Base-by-base conservation (phyloP, 495 filamentous ascomycete species). In the Hapsidospora chrysogenum region DNA sequence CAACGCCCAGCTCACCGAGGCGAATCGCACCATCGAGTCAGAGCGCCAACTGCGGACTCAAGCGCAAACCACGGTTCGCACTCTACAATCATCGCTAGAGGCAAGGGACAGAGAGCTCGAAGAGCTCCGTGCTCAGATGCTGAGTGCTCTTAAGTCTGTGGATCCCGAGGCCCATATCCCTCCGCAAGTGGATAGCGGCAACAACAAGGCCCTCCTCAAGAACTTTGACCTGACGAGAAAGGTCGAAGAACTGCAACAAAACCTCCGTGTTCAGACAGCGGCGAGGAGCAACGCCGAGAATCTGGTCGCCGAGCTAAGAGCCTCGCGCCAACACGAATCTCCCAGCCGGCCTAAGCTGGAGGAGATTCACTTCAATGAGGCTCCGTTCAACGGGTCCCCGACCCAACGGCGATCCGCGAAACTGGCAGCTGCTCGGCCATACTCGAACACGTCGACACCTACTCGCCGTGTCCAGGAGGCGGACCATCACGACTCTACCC, bases 151-250 rank as follows among this genome's bases (percentile, higher is more conserved):
- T 41, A 89, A 81, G 44, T 76, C 87, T 13, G 84, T 95, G 39
- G 78, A 89, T 49, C 85, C 85, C 1, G 77, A 87, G 37, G 60
- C 66, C 11, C 63, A 48, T 6, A 49, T 60, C 25, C 40, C 47
- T 25, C 33, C 51, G 10, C 57, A 56, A 29, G 44, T 44, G 10
- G 72, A 83, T 26, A 56, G 63, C 15, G 51, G 41, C 10, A 49
- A 50, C 36, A 64, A 69, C 33, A 63, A 61, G 42, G 56, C 57
- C 42, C 42, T 65, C 38, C 59, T 52, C 37, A 59, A 67, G 14
- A 81, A 81, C 48, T 73, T 92, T 33, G 78, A 92, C 43, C 57
- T 97, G 28, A 80, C 84, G n/a, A 71, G 82, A 44, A 78, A 86
- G 46, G 62, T 97, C n/a, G 80, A 95, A 41, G 73, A 83, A n/a